Conservation (phyloP, 2,329 filamentous ascomycete species). For the Orbilia brochopaga region DNA sequence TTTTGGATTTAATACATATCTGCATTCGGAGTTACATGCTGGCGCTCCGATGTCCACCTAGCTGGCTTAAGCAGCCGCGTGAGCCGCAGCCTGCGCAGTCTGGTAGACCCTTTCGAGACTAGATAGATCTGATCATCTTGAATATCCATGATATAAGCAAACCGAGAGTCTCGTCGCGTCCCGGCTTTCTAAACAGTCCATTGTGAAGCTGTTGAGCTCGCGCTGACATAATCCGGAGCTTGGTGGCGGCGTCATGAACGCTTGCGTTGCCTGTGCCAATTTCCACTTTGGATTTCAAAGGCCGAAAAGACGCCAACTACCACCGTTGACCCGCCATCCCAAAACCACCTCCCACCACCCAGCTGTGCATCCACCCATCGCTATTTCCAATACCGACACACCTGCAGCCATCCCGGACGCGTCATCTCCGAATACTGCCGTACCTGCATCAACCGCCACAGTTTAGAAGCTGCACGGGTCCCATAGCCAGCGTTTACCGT, state of each 20-base stretch:
- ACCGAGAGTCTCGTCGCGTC: no score
- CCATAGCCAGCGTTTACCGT: constrained; percentile 51
- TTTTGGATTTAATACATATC: background rate
- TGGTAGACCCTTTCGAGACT: no score
- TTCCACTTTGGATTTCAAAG: constrained; percentile 49
- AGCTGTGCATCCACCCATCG: constrained; percentile 33
- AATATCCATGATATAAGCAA: no score
- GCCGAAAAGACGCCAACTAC: constrained; percentile 36
- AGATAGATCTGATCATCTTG: no score
- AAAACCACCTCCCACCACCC: constrained; percentile 15
- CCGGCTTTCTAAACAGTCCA: no score
- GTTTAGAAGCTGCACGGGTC: constrained; percentile 22
- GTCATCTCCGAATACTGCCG: constrained; percentile 28
- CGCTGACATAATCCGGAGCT: constrained; percentile 43
- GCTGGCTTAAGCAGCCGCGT: no score
- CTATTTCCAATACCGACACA: constrained; percentile 13
- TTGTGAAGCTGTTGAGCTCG: background rate
- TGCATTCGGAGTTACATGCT: no score
- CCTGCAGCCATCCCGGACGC: constrained; percentile 46
- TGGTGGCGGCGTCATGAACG: constrained; percentile 38
- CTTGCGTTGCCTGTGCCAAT: constrained; percentile 39
- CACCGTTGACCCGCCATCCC: constrained; percentile 14
- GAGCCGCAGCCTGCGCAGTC: no score
- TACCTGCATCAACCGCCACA: constrained; percentile 12
- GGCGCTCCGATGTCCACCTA: no score